Evolutionary conservation across 129 eudicot species (phyloP).

Genomic region (Flaveria ramosissima): DNA sequence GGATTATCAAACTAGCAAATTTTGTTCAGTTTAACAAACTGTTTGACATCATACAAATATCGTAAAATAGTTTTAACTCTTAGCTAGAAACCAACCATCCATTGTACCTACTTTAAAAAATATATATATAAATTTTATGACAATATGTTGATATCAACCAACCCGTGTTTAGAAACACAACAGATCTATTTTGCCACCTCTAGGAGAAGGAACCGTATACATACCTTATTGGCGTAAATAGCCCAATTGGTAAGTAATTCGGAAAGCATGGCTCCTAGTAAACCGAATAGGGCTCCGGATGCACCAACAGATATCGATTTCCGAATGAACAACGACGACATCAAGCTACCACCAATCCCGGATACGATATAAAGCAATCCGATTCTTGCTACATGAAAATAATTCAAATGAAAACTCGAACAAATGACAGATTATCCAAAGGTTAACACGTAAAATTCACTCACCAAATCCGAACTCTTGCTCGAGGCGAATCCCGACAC

Average conservation of each 20-base stretch:
- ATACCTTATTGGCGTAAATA: slow-evolving; percentile 69
- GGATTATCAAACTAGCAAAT: too few relatives aligned
- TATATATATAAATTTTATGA: too few relatives aligned
- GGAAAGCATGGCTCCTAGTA: slow-evolving; percentile 90
- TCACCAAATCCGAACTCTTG: slow-evolving; percentile 83
- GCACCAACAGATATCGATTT: slow-evolving; percentile 81
- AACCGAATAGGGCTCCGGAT: slow-evolving; percentile 89
- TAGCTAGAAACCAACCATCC: too few relatives aligned
- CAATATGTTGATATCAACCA: too few relatives aligned
- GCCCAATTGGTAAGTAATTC: slow-evolving; percentile 87
- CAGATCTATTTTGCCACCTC: background rate
- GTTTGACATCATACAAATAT: too few relatives aligned
- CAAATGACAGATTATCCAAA: background rate
- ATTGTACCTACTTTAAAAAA: too few relatives aligned
- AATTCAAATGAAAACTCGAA: background rate
- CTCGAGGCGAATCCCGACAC: slow-evolving; percentile 83
- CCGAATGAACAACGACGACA: slow-evolving; percentile 58
- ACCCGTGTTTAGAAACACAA: too few relatives aligned
- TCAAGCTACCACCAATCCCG: slow-evolving; percentile 78
- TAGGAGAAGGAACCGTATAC: background rate
- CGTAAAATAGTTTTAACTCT: too few relatives aligned
- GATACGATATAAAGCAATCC: slow-evolving; percentile 64
- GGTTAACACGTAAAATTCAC: background rate
- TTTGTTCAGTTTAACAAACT: too few relatives aligned
- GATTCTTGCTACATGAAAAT: slow-evolving; percentile 48